phyloP scores from a whole-genome alignment of 345 rosid species.

The Eucalyptus brandiana region DNA sequence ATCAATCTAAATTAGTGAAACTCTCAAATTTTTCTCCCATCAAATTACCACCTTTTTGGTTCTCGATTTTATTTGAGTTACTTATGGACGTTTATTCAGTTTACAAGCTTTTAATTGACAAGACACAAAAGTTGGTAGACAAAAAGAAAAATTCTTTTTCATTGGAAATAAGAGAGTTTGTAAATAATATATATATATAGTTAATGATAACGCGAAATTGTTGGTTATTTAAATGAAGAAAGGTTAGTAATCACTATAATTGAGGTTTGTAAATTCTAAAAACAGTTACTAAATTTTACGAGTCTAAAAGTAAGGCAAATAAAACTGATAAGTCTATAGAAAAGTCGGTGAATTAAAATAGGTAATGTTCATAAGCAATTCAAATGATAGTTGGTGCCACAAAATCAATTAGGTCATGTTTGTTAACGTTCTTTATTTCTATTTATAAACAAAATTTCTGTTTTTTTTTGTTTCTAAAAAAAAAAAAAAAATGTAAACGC shows the following conservation, averaged over 20 bases:
- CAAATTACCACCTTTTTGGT: neutral
- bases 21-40: neutral
- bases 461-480: too few relatives aligned
- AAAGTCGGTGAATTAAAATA: neutral
- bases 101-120: neutral
- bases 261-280: neutral
- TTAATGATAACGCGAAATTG: neutral
- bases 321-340: neutral
- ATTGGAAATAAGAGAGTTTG: neutral
- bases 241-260: neutral
- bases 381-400: neutral
- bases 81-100: neutral
- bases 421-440: too few relatives aligned
- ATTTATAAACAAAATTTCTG: too few relatives aligned
- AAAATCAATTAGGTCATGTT: neutral
- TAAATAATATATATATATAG: too few relatives aligned
- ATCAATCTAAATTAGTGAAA: neutral
- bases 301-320: neutral
- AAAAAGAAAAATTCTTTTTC: neutral
- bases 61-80: neutral
- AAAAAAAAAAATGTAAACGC: too few relatives aligned
- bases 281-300: neutral
- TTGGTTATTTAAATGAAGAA: neutral
- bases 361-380: neutral
- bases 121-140: neutral